Evolutionary conservation across 2,329 filamentous ascomycete genomes (phyloP), one percentile per base, ranked within the genome.

Genomic region (Elsinoe australis): DNA sequence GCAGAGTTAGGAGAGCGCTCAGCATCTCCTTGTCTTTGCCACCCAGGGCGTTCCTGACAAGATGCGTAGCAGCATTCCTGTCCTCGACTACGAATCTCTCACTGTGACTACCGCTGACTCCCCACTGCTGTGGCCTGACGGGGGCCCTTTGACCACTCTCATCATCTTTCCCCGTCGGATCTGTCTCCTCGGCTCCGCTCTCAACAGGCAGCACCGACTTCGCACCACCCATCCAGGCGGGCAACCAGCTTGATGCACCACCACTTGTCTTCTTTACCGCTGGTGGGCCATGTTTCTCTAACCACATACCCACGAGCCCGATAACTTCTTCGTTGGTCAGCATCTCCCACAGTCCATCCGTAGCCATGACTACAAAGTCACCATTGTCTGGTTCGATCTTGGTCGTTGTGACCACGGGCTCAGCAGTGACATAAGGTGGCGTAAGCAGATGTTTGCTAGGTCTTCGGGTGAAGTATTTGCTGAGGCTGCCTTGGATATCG

Each of bases 271-370:
- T 32, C 31, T 47, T 33, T 19, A 22, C 44, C 3, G 44, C 15
- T 31, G 6, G 54, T 50, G 14, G 55, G 45, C 69, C 65, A 65
- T 38, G 71, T 66, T 79, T 80, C 64, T 98, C 92, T 39, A 98
- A 80, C 92, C 92, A 98, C 65, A 94, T 87, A 12, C 90, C 94
- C 3, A 98, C 92, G 2, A 98, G 78, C 0, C 92, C 92, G 44
- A 98, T 85, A 1, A 95, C 92, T 70, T 98, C 92, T 63, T 98
- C 92, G 59, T 96, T 98, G 39, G 87, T 95, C 53, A 98, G 75
- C 92, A 96, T 96, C 68, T 98, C 92, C 92, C 92, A 98, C 1
- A 98, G 75, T 3, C 92, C 92, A 62, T 98, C 92, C 0, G 92
- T 95, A 17, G 92, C 92, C 74, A 98, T 82, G 53, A 98, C 90